Evolutionary conservation across 208 protist species (phyloP).

Genomic region (Leishmania tropica): DNA sequence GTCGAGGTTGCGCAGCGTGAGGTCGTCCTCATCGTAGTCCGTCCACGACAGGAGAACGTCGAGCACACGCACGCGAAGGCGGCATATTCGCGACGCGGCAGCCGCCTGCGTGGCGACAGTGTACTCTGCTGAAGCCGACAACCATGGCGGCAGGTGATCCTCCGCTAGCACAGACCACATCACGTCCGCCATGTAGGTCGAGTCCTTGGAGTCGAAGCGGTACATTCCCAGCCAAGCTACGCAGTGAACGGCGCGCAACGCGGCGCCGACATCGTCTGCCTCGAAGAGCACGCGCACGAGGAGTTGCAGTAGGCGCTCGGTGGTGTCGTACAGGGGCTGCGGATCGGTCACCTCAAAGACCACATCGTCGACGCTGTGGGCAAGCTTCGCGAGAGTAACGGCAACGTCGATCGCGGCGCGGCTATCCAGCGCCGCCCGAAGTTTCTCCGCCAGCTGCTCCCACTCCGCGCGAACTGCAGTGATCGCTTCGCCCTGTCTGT

Average conservation of each 20-base stretch:
- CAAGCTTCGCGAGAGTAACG: conserved; percentile 44
- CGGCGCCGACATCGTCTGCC: conserved; percentile 48
- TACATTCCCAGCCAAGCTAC: conserved; percentile 76
- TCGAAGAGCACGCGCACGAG: conserved; percentile 48
- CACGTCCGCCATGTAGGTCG: conserved; percentile 31
- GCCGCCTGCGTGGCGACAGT: not conserved
- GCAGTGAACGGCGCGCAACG: conserved; percentile 45
- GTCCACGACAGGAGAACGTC: conserved; percentile 78
- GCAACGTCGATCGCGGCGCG: conserved; percentile 35
- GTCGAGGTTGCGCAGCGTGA: conserved; percentile 79
- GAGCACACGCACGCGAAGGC: conserved; percentile 58
- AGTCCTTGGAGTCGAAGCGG: conserved; percentile 69
- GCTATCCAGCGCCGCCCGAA: conserved; percentile 39
- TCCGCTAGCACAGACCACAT: conserved; percentile 22
- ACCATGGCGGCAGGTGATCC: conserved; percentile 3
- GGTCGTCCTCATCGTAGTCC: conserved; percentile 74
- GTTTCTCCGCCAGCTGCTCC: conserved; percentile 8
- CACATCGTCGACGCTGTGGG: conserved; percentile 45
- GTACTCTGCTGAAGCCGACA: not conserved
- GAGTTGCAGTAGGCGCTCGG: conserved; percentile 21
- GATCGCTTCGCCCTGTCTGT: conserved; percentile 5
- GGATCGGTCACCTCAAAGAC: conserved; percentile 27
- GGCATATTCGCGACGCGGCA: conserved; percentile 9
- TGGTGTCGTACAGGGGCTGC: not conserved
- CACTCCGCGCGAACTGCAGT: conserved; percentile 13